Percentiles rank a stretch among this genome's conserved stretches.
Evolutionary conservation across 2,329 filamentous ascomycete species (phyloP).

Genomic region (Arthrobotrys sphaeroides): DNA sequence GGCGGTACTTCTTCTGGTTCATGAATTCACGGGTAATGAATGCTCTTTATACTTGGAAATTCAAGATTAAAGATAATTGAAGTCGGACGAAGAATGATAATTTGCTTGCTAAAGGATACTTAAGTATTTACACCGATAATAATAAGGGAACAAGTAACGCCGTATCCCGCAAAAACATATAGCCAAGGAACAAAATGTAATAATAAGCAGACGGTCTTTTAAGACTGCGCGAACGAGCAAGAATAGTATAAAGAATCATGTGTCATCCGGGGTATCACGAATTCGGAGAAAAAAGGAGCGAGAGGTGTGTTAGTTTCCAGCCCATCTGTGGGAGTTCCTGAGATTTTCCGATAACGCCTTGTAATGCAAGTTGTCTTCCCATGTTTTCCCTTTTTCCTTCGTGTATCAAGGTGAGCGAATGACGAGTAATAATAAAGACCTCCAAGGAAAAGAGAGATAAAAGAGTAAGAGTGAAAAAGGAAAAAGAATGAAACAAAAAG

Average conservation of each 20-base stretch:
- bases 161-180: no score
- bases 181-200: no score
- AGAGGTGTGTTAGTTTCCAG: constrained; percentile 14
- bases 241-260: neutral
- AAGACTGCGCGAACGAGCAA: no score
- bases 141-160: no score
- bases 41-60: no score
- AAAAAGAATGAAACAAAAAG: neutral
- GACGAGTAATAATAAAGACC: neutral
- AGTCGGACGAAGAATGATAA: no score
- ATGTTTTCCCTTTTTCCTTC: neutral
- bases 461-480: neutral
- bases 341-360: constrained; percentile 51
- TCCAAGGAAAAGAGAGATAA: neutral
- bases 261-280: constrained; percentile 30
- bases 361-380: constrained; percentile 11
- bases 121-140: no score
- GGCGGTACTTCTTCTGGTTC: no score
- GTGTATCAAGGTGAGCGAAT: constrained; percentile 10
- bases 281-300: neutral
- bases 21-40: no score
- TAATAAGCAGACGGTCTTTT: no score
- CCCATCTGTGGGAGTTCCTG: constrained; percentile 8
- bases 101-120: no score
- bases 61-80: no score